Percentiles rank a stretch among this genome's conserved stretches.
These are phyloP conservation scores for Phytophthora vignae DNA, from an alignment of 352 stramenopile species.

Conservation along the genomic window DNA sequence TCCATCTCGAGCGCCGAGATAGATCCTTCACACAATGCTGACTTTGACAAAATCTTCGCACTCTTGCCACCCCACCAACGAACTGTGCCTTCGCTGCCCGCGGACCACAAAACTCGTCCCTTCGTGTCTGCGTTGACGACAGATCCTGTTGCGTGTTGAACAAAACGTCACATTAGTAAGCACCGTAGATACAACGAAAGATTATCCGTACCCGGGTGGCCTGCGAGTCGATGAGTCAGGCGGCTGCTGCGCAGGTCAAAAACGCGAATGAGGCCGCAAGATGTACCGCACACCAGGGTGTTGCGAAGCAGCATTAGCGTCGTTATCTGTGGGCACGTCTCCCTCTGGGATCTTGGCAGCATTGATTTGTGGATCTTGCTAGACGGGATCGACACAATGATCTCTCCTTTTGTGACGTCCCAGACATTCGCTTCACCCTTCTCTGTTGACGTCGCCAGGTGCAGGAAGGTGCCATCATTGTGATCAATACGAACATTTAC, in stretches of 20 bases:
- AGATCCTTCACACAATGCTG: slow-evolving; percentile 72
- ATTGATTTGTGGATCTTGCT: slow-evolving; percentile 88
- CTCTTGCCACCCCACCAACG: slow-evolving; percentile 91
- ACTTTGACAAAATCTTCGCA: slow-evolving; percentile 88
- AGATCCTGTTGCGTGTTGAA: slow-evolving; percentile 52
- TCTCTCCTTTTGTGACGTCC: slow-evolving; percentile 88
- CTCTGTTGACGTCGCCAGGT: slow-evolving; percentile 86
- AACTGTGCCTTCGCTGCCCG: slow-evolving; percentile 81
- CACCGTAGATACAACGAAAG: not conserved
- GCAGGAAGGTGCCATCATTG: slow-evolving; percentile 81
- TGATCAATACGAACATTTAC: slow-evolving; percentile 84
- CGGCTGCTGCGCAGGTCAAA: slow-evolving; percentile 85
- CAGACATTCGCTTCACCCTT: slow-evolving; percentile 90
- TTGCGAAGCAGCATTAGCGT: slow-evolving; percentile 90
- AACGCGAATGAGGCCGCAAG: slow-evolving; percentile 86
- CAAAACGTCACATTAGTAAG: not conserved
- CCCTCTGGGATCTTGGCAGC: slow-evolving; percentile 69
- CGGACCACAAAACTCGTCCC: slow-evolving; percentile 86
- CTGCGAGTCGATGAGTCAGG: slow-evolving; percentile 83
- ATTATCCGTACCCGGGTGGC: slow-evolving; percentile 73
- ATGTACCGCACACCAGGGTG: slow-evolving; percentile 89
- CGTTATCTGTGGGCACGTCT: slow-evolving; percentile 80
- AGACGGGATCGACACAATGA: slow-evolving; percentile 80
- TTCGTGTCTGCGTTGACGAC: slow-evolving; percentile 88
- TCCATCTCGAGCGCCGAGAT: slow-evolving; percentile 91